Percentiles rank a stretch among this genome's conserved stretches.
Evolutionary conservation across 2,329 filamentous ascomycete species (phyloP).

Genomic region (Cadophora sp.): DNA sequence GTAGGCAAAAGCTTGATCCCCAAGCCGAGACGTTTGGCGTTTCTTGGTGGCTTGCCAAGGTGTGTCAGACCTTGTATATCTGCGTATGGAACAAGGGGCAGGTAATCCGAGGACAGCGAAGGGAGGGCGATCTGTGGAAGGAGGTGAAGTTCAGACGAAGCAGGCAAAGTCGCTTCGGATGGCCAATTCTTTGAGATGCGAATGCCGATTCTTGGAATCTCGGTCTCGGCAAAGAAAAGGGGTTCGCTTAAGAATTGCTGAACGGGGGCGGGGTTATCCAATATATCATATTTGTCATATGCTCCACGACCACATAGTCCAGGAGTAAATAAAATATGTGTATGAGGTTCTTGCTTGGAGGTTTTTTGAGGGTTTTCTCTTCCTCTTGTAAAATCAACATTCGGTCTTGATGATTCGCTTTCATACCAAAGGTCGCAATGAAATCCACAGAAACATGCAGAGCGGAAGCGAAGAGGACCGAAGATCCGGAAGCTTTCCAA

Average conservation of each 20-base stretch:
- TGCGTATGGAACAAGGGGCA: neutral
- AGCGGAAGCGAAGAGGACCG: neutral
- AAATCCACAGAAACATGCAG: neutral
- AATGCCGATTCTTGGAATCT: neutral
- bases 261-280: neutral
- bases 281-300: no score
- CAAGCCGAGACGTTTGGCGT: slow-evolving; percentile 18
- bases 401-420: neutral
- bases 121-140: neutral
- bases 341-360: no score
- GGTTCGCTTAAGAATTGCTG: neutral
- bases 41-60: slow-evolving; percentile 20
- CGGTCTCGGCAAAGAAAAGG: neutral
- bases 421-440: neutral
- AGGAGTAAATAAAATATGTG: no score
- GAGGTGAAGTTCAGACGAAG: slow-evolving; percentile 3
- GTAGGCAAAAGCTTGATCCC: slow-evolving; percentile 10
- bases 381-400: no score
- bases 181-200: neutral
- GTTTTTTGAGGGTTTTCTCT: no score
- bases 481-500: neutral
- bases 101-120: neutral
- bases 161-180: neutral
- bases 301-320: no score
- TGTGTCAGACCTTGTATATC: slow-evolving; percentile 14